Percentiles rank a stretch among this genome's conserved stretches.
Conservation (phyloP, 139 green algal genomes). For the Coelastrella sp. region DNA sequence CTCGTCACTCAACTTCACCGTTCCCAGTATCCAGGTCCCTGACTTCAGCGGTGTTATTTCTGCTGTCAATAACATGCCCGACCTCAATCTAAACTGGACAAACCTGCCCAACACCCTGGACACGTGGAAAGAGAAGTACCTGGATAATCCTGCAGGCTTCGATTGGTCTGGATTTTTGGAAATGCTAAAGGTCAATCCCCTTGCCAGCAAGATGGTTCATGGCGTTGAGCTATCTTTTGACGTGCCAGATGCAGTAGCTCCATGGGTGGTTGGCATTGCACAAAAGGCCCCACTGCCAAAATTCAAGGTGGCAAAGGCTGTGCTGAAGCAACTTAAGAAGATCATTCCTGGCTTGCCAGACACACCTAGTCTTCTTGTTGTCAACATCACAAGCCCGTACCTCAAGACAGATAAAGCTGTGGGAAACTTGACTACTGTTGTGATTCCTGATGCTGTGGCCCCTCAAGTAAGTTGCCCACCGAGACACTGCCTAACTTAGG, state of each 20-base stretch:
- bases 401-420: background rate
- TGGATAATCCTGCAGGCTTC: background rate
- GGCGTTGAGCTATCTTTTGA: conserved; percentile 18
- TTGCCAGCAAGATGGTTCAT: background rate
- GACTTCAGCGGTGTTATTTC: background rate
- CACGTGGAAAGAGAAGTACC: conserved; percentile 3
- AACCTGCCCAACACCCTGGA: background rate
- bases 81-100: background rate
- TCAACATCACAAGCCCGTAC: conserved; percentile 5
- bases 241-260: background rate
- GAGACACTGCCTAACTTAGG: background rate
- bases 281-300: conserved; percentile 4
- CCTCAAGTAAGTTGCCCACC: background rate
- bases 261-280: conserved; percentile 11
- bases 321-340: background rate
- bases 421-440: conserved; percentile 4
- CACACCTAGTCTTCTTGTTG: background rate
- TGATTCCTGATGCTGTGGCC: background rate
- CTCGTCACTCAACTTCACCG: background rate
- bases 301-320: background rate
- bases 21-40: background rate
- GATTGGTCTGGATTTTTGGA: background rate
- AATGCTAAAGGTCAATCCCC: background rate
- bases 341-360: background rate
- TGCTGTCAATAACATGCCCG: conserved; percentile 13